Conservation (phyloP, 1,139 yeast genomes). For the Sugiyamaella novakii region DNA sequence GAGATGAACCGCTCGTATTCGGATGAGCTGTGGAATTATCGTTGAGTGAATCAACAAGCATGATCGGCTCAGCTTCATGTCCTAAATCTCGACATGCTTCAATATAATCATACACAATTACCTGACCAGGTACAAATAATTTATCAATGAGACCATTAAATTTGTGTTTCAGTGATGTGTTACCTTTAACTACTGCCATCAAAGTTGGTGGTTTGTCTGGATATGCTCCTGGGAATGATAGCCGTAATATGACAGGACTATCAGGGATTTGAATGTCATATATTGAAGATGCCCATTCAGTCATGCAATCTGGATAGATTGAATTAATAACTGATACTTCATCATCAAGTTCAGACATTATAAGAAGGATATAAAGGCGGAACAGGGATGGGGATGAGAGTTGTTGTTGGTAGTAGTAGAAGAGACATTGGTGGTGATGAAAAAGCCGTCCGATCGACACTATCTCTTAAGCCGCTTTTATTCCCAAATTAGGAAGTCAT, state of each 20-base stretch:
- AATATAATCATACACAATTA: constrained; percentile 76
- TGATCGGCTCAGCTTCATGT: constrained; percentile 15
- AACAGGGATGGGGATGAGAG: too few relatives aligned
- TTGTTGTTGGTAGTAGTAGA: too few relatives aligned
- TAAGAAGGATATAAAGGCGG: too few relatives aligned
- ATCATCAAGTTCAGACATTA: constrained; percentile 56
- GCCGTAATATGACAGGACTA: constrained; percentile 56
- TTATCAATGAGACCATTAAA: constrained; percentile 44
- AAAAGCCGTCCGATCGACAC: neutral
- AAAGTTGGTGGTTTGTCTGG: constrained; percentile 62
- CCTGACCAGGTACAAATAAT: constrained; percentile 60
- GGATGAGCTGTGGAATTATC: constrained; percentile 21
- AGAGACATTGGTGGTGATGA: neutral
- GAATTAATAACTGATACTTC: constrained; percentile 86
- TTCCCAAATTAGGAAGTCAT: neutral
- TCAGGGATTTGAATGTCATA: constrained; percentile 67
- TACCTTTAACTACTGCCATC: constrained; percentile 40
- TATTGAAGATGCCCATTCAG: constrained; percentile 45
- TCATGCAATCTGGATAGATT: constrained; percentile 70
- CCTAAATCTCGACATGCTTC: constrained; percentile 57
- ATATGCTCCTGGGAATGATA: constrained; percentile 69
- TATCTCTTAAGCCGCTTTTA: neutral
- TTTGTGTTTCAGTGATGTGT: constrained; percentile 48
- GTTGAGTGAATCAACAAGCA: neutral
- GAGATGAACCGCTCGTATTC: constrained; percentile 29